These are phyloP conservation scores for Spongiforma sp. DNA, from an alignment of 1,284 basidiomycete genomes.

Conservation along the genomic window DNA sequence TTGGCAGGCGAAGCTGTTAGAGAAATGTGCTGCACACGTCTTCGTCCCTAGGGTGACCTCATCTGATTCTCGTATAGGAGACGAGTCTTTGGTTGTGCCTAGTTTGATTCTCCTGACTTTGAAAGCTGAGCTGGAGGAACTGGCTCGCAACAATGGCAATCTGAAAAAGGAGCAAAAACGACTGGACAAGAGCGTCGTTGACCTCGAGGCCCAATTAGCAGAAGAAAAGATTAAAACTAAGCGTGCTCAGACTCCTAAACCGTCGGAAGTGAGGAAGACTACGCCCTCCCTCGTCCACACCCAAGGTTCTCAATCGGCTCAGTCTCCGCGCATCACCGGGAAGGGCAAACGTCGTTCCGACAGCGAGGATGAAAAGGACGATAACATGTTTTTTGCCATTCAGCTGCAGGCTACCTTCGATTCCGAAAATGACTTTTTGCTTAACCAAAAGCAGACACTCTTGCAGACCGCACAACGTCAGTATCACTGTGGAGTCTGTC, in stretches of 20 bases:
- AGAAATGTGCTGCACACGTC: slow-evolving; percentile 58
- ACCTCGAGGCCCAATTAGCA: slow-evolving; percentile 33
- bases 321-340: neutral
- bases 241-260: slow-evolving; percentile 6
- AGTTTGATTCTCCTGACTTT: slow-evolving; percentile 52
- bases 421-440: slow-evolving; percentile 48
- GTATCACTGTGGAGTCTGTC: slow-evolving; percentile 64
- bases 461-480: slow-evolving; percentile 27
- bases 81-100: slow-evolving; percentile 47
- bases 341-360: neutral
- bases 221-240: slow-evolving; percentile 15
- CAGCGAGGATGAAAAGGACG: slow-evolving; percentile 14
- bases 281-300: neutral
- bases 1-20: slow-evolving; percentile 61
- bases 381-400: slow-evolving; percentile 34
- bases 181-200: slow-evolving; percentile 36
- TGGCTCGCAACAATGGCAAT: slow-evolving; percentile 37
- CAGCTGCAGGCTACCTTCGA: slow-evolving; percentile 51
- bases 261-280: neutral
- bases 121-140: slow-evolving; percentile 46
- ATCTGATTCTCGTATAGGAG: slow-evolving; percentile 5
- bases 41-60: slow-evolving; percentile 42
- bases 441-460: slow-evolving; percentile 42
- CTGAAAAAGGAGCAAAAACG: slow-evolving; percentile 38
- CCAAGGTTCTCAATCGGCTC: neutral